These are phyloP conservation scores for Adansonia gregorii DNA, from an alignment of 441 rosid genomes.

Conservation along the genomic window DNA sequence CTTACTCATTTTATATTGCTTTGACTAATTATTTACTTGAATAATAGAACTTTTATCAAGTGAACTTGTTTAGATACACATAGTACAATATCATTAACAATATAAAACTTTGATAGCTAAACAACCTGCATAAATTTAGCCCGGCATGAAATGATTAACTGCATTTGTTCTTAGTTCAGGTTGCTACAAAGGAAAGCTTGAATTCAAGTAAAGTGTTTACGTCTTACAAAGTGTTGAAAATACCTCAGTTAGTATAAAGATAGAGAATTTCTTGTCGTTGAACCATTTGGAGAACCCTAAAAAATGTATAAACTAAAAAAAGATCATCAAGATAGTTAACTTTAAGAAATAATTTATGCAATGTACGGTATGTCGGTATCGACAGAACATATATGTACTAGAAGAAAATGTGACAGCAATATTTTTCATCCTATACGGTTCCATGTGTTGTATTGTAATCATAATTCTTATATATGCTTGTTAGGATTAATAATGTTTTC, in stretches of 20 bases:
- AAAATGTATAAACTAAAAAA: background rate
- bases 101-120: background rate
- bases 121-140: background rate
- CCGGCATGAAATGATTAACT: background rate
- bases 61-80: background rate
- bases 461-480: constrained; percentile 1
- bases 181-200: background rate
- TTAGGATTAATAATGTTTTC: background rate
- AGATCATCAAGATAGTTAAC: background rate
- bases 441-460: background rate
- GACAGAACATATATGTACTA: background rate
- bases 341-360: background rate
- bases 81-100: background rate
- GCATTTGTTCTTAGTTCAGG: background rate
- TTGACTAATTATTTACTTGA: background rate
- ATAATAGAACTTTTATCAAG: background rate
- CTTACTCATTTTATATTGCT: background rate
- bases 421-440: constrained; percentile 5
- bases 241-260: background rate
- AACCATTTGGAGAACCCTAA: background rate
- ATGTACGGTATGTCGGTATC: background rate
- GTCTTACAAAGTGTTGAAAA: background rate
- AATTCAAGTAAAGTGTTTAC: background rate
- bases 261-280: background rate
- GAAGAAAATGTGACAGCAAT: background rate